Percentiles rank a stretch among this genome's conserved stretches.
Conservation (phyloP, 2,329 filamentous ascomycete species). For the Beauveria medogensis region DNA sequence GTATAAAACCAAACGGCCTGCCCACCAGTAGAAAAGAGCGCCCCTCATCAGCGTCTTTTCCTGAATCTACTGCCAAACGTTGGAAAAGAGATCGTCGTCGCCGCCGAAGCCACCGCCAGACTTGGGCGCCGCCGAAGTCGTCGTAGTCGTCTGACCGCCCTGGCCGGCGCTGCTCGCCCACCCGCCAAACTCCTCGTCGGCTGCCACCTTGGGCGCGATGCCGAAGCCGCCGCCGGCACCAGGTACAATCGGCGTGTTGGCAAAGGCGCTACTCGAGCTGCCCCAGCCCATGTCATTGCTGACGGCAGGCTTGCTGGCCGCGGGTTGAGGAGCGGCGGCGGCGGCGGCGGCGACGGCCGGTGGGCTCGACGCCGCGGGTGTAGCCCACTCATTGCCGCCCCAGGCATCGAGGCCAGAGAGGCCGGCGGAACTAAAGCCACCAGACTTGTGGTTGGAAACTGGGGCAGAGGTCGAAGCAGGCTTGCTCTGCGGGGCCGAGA, state of each 20-base stretch:
- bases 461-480: constrained; percentile 30
- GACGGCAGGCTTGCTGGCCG: constrained; percentile 27
- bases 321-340: not conserved
- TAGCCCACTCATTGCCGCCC: constrained; percentile 80
- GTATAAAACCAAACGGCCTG: not conserved
- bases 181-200: constrained; percentile 92
- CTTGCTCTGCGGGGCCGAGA: constrained; percentile 49
- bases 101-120: constrained; percentile 54
- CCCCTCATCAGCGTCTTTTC: not conserved
- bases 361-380: constrained; percentile 42
- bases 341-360: constrained; percentile 45
- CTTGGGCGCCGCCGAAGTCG: constrained; percentile 38
- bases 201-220: constrained; percentile 60
- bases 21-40: not conserved
- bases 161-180: constrained; percentile 68
- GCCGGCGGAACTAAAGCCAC: constrained; percentile 28
- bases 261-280: constrained; percentile 36
- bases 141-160: constrained; percentile 21
- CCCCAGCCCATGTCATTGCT: constrained; percentile 58
- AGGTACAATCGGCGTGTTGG: constrained; percentile 52
- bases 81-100: constrained; percentile 85
- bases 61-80: constrained; percentile 74
- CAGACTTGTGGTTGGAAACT: constrained; percentile 22
- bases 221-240: constrained; percentile 59
- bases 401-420: constrained; percentile 62